Evolutionary conservation across 2,329 filamentous ascomycete species (phyloP), one percentile per base, ranked within the genome.

Genomic region (Scedosporium apiospermum): DNA sequence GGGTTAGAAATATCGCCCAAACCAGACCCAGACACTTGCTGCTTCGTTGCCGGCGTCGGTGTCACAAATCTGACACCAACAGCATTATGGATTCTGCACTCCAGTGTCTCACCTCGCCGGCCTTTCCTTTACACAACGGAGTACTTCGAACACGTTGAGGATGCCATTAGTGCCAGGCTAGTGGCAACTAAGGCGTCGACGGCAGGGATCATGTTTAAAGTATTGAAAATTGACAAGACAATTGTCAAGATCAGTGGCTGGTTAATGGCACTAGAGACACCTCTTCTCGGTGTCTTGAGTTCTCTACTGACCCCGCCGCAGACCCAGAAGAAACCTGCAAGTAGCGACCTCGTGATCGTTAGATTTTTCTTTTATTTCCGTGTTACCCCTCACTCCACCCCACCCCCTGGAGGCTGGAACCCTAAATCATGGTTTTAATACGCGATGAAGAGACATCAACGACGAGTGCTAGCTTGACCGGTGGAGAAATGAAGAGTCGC

Each of bases 261-360:
- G 34, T 38, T 38, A 38, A 38, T 12, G 10, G 10, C 10, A 4
- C 34, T 38, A 38, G 34, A 38, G 34, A 9, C 44, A 18, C 16
- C 44, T 21, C 44, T 49, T 49, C 21, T 55, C 12, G n/a, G 18
- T 27, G 12, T 23, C 27, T n/a, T 41, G 27, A 34, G 30, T 30
- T 57, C 49, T 30, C 46, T 55, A 44, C 55, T 9, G 46, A 49
- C 51, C 60, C 60, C 60, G 53, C 60, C 41, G 46, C 30, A 27
- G 30, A 44, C 42, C 30, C 30, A 26, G 18, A 21, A 55, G 51
- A 55, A 34, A 61, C 23, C 46, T 61, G 60, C 60, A 61, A 61
- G 60, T 61, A 18, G n/a, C 23, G 46, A 18, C 60, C 60, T 61
- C 60, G 60, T 61, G 60, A 61, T 57, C 30, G 60, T 57, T 42